phyloP scores from a whole-genome alignment of 306 rosid species.

The Begonia peltatifolia region DNA sequence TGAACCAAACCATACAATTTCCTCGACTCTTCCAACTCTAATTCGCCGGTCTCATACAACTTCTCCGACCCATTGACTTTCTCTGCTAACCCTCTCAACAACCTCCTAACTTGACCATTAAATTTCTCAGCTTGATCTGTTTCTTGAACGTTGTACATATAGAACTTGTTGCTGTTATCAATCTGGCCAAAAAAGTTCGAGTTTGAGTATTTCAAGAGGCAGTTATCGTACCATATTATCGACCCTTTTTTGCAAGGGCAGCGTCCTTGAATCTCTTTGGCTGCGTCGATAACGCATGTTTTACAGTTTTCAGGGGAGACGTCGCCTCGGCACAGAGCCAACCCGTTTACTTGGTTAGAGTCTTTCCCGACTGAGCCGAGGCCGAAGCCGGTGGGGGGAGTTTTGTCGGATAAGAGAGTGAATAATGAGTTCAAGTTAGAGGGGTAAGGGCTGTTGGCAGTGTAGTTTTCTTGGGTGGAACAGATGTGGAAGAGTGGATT shows the following conservation, averaged over 20 bases:
- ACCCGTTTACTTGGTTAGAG: not conserved
- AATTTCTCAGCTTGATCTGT: not conserved
- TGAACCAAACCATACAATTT: not conserved
- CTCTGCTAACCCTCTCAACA: not conserved
- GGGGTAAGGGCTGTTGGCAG: slow-evolving; percentile 17
- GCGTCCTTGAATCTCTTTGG: not conserved
- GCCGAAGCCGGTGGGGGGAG: not conserved
- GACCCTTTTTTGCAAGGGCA: not conserved
- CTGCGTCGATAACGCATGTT: not conserved
- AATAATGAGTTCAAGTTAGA: slow-evolving; percentile 13
- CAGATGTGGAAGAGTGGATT: slow-evolving; percentile 28
- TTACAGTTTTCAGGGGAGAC: not conserved
- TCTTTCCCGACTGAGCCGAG: not conserved
- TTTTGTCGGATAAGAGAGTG: slow-evolving; percentile 5
- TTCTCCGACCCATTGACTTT: not conserved
- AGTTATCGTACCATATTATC: not conserved
- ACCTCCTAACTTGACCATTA: not conserved
- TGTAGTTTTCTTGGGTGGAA: slow-evolving; percentile 28
- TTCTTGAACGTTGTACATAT: not conserved
- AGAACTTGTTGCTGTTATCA: not conserved
- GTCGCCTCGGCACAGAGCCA: not conserved
- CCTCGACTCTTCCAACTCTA: not conserved
- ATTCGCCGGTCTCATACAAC: not conserved
- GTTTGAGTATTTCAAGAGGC: not conserved
- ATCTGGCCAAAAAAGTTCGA: not conserved